A percentile compares a stretch with the other conserved stretches of the same genome.
Evolutionary conservation across 371 early-diverging fungal genomes (phyloP).

Genomic region (Apophysomyces trapeziformis): DNA sequence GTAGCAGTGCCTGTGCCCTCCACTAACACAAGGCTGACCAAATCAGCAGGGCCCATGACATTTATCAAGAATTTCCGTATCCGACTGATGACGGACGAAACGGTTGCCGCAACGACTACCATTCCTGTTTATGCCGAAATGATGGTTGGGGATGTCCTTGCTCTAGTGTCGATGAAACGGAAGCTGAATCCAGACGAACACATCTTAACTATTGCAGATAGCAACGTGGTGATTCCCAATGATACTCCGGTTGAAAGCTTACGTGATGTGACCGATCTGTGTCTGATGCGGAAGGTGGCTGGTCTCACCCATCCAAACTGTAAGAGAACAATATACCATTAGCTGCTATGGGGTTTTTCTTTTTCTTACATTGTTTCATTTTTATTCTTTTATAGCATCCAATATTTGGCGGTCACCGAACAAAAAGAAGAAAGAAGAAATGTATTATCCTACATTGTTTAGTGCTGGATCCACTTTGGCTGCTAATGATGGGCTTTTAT

Average conservation of each 20-base stretch:
- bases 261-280: conserved; percentile 68
- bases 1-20: conserved; percentile 57
- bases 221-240: conserved; percentile 71
- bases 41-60: conserved; percentile 55
- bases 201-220: conserved; percentile 80
- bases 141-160: conserved; percentile 81
- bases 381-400: conserved; percentile 24
- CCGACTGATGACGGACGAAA: conserved; percentile 61
- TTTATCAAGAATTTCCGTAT: conserved; percentile 67
- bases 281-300: conserved; percentile 68
- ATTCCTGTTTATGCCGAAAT: conserved; percentile 77
- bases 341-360: not conserved
- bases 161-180: conserved; percentile 85
- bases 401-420: conserved; percentile 56
- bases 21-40: conserved; percentile 47
- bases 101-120: conserved; percentile 84
- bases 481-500: conserved; percentile 41
- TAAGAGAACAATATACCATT: conserved; percentile 33
- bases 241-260: conserved; percentile 79
- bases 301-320: conserved; percentile 60
- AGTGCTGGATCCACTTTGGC: conserved; percentile 24
- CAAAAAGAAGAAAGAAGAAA: conserved; percentile 53
- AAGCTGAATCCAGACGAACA: conserved; percentile 84
- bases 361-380: not conserved
- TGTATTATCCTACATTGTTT: conserved; percentile 37